These are phyloP conservation scores for Mimosa bimucronata DNA, from an alignment of 306 rosid genomes.

Conservation along the genomic window DNA sequence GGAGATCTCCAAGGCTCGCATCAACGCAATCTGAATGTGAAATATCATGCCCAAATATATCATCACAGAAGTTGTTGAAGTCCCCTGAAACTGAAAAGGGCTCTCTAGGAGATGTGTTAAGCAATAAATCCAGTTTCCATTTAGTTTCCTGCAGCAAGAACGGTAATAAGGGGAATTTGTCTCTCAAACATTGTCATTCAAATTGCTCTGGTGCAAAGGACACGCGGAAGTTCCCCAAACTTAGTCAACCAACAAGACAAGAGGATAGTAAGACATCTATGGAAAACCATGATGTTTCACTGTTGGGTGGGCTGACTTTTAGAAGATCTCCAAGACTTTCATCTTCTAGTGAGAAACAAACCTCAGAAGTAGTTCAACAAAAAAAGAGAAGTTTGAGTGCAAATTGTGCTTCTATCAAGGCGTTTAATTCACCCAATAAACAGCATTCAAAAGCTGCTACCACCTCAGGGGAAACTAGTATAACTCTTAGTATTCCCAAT, in stretches of 20 bases:
- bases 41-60: constrained; percentile 22
- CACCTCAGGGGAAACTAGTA: constrained; percentile 32
- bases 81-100: constrained; percentile 35
- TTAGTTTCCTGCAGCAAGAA: constrained; percentile 32
- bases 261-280: constrained; percentile 5
- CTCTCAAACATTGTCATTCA: constrained; percentile 2
- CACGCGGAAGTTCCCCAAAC: constrained; percentile 42
- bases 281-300: constrained; percentile 11
- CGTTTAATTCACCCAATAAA: constrained; percentile 46
- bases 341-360: constrained; percentile 37
- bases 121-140: constrained; percentile 21
- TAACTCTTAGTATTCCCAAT: constrained; percentile 31
- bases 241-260: constrained; percentile 17
- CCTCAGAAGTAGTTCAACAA: constrained; percentile 23
- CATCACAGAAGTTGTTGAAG: constrained; percentile 31
- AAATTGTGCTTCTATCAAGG: constrained; percentile 29
- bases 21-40: constrained; percentile 29
- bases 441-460: constrained; percentile 28
- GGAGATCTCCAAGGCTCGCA: constrained; percentile 49
- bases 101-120: constrained; percentile 28
- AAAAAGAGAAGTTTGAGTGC: constrained; percentile 18
- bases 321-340: constrained; percentile 54
- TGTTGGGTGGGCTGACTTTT: constrained; percentile 12
- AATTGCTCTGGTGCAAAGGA: constrained; percentile 27
- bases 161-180: constrained; percentile 29